Percentiles rank a stretch among this genome's conserved stretches.
Conservation (phyloP, 2,329 filamentous ascomycete species). For the Thelonectria rubi region DNA sequence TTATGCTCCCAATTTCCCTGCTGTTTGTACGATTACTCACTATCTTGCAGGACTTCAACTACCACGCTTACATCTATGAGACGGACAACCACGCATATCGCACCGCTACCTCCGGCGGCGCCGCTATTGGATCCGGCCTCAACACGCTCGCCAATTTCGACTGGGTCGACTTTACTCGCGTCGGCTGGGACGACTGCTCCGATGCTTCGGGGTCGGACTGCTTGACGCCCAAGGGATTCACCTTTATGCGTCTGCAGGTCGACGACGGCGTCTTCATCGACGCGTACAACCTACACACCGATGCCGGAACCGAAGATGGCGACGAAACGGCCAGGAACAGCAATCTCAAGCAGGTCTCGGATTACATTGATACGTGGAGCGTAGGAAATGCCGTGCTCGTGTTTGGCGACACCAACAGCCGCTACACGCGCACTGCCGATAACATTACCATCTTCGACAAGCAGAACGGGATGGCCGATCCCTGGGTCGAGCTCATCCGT, state of each 20-base stretch:
- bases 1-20: too few species aligned
- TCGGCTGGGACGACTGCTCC: conserved; percentile 68
- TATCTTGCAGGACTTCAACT: conserved; percentile 67
- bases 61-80: conserved; percentile 69
- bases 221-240: conserved; percentile 75
- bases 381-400: conserved; percentile 69
- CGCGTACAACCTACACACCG: conserved; percentile 72
- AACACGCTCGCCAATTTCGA: conserved; percentile 69
- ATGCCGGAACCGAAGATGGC: conserved; percentile 61
- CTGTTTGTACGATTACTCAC: background rate
- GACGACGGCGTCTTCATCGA: conserved; percentile 64
- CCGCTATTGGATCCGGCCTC: conserved; percentile 69
- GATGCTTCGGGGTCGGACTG: conserved; percentile 66
- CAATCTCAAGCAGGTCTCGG: conserved; percentile 68
- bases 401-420: conserved; percentile 72
- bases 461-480: conserved; percentile 63
- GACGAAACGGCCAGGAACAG: conserved; percentile 65
- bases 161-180: conserved; percentile 62
- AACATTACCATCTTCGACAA: conserved; percentile 57
- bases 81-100: conserved; percentile 68
- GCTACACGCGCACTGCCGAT: conserved; percentile 62
- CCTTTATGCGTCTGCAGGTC: conserved; percentile 68
- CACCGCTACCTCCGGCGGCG: conserved; percentile 72
- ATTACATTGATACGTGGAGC: conserved; percentile 65
- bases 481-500: conserved; percentile 66